Percentiles rank a stretch among this genome's conserved stretches.
Evolutionary conservation across 805 yeast genomes (phyloP).

Genomic region (Yamadazyma sp.): DNA sequence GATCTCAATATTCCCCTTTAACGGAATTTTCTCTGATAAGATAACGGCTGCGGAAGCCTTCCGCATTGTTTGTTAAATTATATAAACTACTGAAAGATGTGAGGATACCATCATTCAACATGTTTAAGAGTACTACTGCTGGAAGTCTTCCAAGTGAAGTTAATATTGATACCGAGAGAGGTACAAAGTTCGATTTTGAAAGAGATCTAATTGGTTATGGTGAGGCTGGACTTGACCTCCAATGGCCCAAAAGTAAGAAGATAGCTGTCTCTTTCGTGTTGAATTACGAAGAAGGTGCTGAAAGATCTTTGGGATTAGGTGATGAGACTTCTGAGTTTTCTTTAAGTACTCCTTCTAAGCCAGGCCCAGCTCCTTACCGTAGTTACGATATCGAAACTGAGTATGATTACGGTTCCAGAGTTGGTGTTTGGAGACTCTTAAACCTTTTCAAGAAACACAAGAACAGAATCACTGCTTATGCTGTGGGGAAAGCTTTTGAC

Average conservation of each 20-base stretch:
- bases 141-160: no score
- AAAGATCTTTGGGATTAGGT: constrained; percentile 17
- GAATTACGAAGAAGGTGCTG: constrained; percentile 29
- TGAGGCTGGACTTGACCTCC: constrained; percentile 21
- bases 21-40: no score
- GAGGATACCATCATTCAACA: no score
- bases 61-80: no score
- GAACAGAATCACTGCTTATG: constrained; percentile 17
- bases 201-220: constrained; percentile 24
- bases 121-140: no score
- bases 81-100: no score
- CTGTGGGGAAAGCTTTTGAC: constrained; percentile 18
- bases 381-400: constrained; percentile 15
- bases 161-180: constrained; percentile 1
- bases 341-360: constrained; percentile 14
- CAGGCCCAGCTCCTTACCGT: constrained; percentile 11
- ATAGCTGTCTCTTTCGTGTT: constrained; percentile 23
- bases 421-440: constrained; percentile 16
- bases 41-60: no score
- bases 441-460: constrained; percentile 12
- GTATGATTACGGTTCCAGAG: constrained; percentile 18
- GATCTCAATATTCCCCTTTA: no score
- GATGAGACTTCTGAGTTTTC: constrained; percentile 17
- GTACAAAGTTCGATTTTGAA: constrained; percentile 15
- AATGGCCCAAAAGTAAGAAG: constrained; percentile 22